Percentiles rank a stretch among this genome's conserved stretches.
Evolutionary conservation across 2,329 filamentous ascomycete genomes (phyloP).

Genomic region (Cordyceps militaris): DNA sequence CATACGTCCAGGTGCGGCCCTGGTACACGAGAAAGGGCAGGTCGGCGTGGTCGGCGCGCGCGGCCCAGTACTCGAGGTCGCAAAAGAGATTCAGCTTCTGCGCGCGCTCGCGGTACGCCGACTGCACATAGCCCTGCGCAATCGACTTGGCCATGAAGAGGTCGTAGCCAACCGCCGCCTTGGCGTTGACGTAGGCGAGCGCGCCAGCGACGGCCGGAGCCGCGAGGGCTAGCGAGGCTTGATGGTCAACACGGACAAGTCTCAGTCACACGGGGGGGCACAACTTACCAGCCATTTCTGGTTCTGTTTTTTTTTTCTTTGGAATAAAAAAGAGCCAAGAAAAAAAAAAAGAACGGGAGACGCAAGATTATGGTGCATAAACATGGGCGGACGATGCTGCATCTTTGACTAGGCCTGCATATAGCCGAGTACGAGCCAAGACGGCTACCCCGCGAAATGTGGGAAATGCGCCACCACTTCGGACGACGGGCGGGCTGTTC

Average conservation of each 20-base stretch:
- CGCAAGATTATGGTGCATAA: neutral
- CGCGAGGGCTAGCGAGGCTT: neutral
- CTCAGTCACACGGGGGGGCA: no score
- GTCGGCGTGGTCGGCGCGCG: constrained; percentile 28
- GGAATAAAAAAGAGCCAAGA: no score
- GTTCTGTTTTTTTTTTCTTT: no score
- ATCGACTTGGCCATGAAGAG: neutral
- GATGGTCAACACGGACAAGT: neutral
- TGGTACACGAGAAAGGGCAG: constrained; percentile 60
- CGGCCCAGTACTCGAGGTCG: constrained; percentile 1
- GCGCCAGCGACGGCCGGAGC: neutral
- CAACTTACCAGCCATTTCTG: neutral
- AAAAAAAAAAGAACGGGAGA: no score
- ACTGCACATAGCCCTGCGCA: neutral
- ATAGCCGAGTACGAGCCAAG: neutral
- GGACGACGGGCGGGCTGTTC: neutral
- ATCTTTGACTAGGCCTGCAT: neutral
- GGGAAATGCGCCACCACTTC: neutral
- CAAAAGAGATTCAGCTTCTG: neutral
- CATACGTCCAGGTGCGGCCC: constrained; percentile 63
- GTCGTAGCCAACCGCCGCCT: neutral
- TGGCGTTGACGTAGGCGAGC: constrained; percentile 1
- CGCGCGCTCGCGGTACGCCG: neutral
- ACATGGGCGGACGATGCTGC: neutral
- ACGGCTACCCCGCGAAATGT: neutral